Evolutionary conservation across 2,329 filamentous ascomycete genomes (phyloP).

Genomic region (Cladobotryum mycophilum): DNA sequence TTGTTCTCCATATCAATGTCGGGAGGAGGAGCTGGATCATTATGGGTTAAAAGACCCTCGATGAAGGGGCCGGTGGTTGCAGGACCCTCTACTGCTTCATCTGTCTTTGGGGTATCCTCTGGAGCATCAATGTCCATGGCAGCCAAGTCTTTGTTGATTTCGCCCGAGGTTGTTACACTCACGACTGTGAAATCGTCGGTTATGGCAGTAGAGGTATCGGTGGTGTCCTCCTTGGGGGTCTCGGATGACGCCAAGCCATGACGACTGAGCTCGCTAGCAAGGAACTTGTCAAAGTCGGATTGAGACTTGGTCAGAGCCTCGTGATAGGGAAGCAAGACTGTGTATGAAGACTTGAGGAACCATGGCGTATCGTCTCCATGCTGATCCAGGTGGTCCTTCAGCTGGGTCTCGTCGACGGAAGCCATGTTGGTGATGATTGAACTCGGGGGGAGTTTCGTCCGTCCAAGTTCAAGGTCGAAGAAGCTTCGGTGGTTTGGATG

Average conservation of each 20-base stretch:
- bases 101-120: neutral
- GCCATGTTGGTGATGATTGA: neutral
- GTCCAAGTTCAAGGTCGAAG: too few species aligned
- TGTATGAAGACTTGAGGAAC: constrained; percentile 33
- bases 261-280: constrained; percentile 21
- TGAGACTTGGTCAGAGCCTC: constrained; percentile 27
- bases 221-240: neutral
- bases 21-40: neutral
- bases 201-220: constrained; percentile 7
- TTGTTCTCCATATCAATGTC: constrained; percentile 30
- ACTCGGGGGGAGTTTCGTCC: too few species aligned
- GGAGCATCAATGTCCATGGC: constrained; percentile 6
- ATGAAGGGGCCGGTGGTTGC: constrained; percentile 26
- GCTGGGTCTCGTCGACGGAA: neutral
- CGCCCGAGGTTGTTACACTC: constrained; percentile 19
- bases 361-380: constrained; percentile 20
- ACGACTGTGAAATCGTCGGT: constrained; percentile 23
- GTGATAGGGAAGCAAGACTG: constrained; percentile 32
- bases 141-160: constrained; percentile 14
- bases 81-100: neutral
- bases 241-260: constrained; percentile 7
- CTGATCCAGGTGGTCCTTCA: neutral
- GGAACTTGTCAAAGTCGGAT: constrained; percentile 28
- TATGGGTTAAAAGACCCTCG: constrained; percentile 24
- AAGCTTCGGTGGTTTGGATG: too few species aligned